A percentile compares a stretch with the other conserved stretches of the same genome.
These are phyloP conservation scores for Carex littledalei DNA, from an alignment of 176 grass and related monocot genomes.

Conservation along the genomic window DNA sequence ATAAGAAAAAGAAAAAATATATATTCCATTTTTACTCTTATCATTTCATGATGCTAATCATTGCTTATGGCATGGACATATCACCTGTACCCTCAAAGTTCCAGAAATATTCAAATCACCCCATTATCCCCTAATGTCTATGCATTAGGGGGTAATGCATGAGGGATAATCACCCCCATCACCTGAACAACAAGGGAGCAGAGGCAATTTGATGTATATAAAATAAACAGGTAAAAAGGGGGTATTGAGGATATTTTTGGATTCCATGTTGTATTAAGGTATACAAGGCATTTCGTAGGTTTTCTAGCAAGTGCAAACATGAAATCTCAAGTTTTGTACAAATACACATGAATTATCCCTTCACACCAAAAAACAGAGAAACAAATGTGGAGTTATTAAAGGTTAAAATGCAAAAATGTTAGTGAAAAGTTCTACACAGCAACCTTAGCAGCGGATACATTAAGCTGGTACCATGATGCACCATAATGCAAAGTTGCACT, in stretches of 20 bases:
- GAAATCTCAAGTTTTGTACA: neutral
- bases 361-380: neutral
- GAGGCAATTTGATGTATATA: neutral
- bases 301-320: neutral
- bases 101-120: neutral
- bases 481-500: slow-evolving; percentile 88
- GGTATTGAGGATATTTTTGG: neutral
- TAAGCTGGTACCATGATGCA: slow-evolving; percentile 84
- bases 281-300: slow-evolving; percentile 3
- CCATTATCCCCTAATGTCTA: neutral
- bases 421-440: neutral
- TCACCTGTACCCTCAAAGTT: neutral
- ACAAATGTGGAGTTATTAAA: neutral
- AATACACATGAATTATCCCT: neutral
- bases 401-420: neutral
- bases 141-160: neutral
- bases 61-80: neutral
- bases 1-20: neutral
- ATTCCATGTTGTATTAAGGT: neutral
- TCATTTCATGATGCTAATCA: neutral
- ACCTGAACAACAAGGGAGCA: neutral
- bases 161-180: no score
- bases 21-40: neutral
- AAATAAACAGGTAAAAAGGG: neutral
- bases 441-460: slow-evolving; percentile 88